Base-by-base conservation (phyloP, 2,329 filamentous ascomycete species). In the Hypoxylon sp. region DNA sequence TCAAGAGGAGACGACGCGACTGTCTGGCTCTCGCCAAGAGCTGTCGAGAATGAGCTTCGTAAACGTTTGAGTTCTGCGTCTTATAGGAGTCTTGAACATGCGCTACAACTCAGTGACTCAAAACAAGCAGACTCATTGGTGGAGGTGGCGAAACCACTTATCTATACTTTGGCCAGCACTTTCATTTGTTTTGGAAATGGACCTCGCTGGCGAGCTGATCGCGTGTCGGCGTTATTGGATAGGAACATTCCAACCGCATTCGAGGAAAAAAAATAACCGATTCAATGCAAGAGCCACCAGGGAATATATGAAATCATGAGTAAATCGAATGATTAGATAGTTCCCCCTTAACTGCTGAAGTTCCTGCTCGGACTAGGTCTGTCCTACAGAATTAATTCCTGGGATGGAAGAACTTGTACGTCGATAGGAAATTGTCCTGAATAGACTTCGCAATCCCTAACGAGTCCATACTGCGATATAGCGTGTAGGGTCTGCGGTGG, bases 171-270 rank as follows among this genome's bases (percentile, higher is more conserved):
- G 3, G 66, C 70, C 2, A 69, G 62, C 46, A 70, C 51, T n/a
- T 76, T 59, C 52, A 67, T 69, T 2, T 76, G 75, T 34, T 76
- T 76, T 32, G 75, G 75, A 1, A 61, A 75, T 53, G 75, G 75
- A 19, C 75, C 75, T n/a, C 67, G 72, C 23, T 77, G 75, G 75
- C 67, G 60, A 19, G 38, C 60, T 5, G 70, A 74, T 30, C 19
- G 21, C 3, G 38, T 73, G 10, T 65, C 65, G 14, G 56, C 65
- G 14, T 30, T 75, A 30, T 69, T 73, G 14, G 56, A 51, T 17
- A 55, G 65, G 17, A 46, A 38, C 21, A n/a, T 23, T 7, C 25
- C 32, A 28, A 48, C 28, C 17, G 21, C 11, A 50, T 21, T 14
- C 23, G 10, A 25, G n/a, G 11, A 30, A 45, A 13, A 14, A n/a